Base-by-base conservation (phyloP, 345 rosid genomes). In the Pseudoturritis turrita region DNA sequence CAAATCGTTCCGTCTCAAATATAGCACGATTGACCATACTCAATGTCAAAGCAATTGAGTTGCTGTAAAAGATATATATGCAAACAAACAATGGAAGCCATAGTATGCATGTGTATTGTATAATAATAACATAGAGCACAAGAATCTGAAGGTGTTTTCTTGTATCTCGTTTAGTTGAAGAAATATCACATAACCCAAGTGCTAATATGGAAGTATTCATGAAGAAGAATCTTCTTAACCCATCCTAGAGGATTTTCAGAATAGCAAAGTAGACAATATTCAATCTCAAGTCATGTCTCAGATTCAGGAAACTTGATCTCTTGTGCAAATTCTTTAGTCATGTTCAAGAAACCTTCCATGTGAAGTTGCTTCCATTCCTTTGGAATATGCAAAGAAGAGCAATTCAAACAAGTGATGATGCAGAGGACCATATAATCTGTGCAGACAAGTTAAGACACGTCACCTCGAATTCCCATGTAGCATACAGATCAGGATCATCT, bases 391-490 rank as follows among this genome's bases (percentile, higher is more conserved):
- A 59, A 23, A 36, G 0, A n/a, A 22, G n/a, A 35, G 0, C 11
- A 26, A 43, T 17, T 31, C 13, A 49, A 50, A 36, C 31, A 33
- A 54, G 17, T 26, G 10, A 62, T 63, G 28, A 62, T 40, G n/a
- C 46, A 61, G 6, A 43, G 22, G 22, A 2, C 8, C 11, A 28
- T 10, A 5, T n/a, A 18, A 55, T 37, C 7, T 7, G 18, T 28
- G 35, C 10, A 33, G 10, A 59, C 19, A 51, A 51, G 8, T 54
- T 3, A 44, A 62, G 19, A 49, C 12, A 46, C 2, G 44, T 54
- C 2, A 95, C 99, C 97, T 95, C 88, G 37, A 95, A 89, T 47
- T 89, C 83, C 99, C 99, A 89, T 9, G 89, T 82, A 26, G 98
- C 94, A 13, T 76, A 83, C 51, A 95, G 79, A 60, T 86, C 75